Conservation (phyloP, 1,284 basidiomycete species). For the Naganishia albida region DNA sequence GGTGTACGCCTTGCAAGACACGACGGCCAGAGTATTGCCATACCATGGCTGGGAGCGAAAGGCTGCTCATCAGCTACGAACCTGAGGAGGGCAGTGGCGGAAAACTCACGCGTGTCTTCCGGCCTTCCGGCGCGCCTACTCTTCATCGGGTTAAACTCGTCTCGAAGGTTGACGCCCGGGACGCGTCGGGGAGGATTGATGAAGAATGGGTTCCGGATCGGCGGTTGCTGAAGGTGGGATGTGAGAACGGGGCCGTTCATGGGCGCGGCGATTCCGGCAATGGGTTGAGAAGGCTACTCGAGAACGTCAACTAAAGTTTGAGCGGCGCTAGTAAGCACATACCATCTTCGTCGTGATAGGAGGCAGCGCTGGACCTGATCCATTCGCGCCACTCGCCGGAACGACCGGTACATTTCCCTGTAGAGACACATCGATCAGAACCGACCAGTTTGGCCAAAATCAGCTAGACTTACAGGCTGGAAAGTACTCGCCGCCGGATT, state of each 20-base stretch:
- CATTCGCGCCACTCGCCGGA: background rate
- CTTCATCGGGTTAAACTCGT: conserved; percentile 88
- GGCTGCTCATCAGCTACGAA: background rate
- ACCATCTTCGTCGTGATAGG: background rate
- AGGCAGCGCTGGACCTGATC: background rate
- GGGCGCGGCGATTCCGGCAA: background rate
- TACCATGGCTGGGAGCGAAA: conserved; percentile 6
- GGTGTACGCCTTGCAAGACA: conserved; percentile 5
- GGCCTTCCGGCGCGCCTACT: conserved; percentile 7
- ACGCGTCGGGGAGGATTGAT: conserved; percentile 75
- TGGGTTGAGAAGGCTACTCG: conserved; percentile 18
- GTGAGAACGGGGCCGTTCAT: conserved; percentile 2
- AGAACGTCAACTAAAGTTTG: conserved; percentile 1
- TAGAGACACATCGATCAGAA: background rate
- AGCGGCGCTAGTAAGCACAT: background rate
- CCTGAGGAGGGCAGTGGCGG: background rate
- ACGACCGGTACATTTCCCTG: conserved; percentile 3
- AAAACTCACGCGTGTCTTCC: conserved; percentile 16
- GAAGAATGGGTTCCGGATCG: conserved; percentile 75
- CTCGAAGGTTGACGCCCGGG: conserved; percentile 74
- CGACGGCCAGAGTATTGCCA: conserved; percentile 24
- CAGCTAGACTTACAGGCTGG: conserved; percentile 49
- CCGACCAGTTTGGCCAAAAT: background rate
- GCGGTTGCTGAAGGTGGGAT: conserved; percentile 28
- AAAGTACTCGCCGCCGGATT: conserved; percentile 56